Evolutionary conservation across 257 asterid genomes (phyloP), one percentile per base, ranked within the genome.

Genomic region (Solanum medicagineum): DNA sequence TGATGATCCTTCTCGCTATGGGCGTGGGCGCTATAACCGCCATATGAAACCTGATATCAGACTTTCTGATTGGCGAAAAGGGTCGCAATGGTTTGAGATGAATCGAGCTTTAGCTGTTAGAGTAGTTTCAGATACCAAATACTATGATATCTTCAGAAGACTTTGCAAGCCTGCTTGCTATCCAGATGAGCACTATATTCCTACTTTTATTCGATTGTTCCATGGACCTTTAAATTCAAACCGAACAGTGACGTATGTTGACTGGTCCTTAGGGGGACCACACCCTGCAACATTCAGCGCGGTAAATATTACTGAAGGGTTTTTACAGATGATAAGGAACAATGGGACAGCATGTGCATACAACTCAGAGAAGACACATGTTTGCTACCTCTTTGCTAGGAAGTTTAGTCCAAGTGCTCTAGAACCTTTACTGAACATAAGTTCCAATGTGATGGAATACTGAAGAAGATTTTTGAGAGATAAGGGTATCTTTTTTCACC

Each of bases 51-150:
- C 99, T 7, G 83, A 92, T 69, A 88, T 97, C 75, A 86, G 36
- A n/a, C 96, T 92, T 54, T 59, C 88, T 44, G 97, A 97, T 19
- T 97, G 99, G 99, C 90, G 98, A 79, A 97, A 97, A 92, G 99
- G 99, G 16, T 97, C 99, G 2, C 98, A 95, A 20, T 97, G 99
- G 99, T 95, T 97, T 14, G 99, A 97, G 90, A 89, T 95, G 86
- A 93, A 92, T 19, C 97, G 99, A 1, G 53, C 85, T 44, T 69
- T 97, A 71, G 99, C 99, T 10, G 62, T 95, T 87, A 77, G 88
- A 82, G 82, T 95, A 56, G 90, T 97, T 24, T 89, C 94, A 8
- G 99, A 97, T 81, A 86, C 94, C 66, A 94, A 93, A 85, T 95
- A 94, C 87, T 95, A 95, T 88, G 32, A 69, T 7, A 86, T 95